Evolutionary conservation across 2,329 filamentous ascomycete species (phyloP), one percentile per base, ranked within the genome.

Genomic region (Metarhizium humberi): DNA sequence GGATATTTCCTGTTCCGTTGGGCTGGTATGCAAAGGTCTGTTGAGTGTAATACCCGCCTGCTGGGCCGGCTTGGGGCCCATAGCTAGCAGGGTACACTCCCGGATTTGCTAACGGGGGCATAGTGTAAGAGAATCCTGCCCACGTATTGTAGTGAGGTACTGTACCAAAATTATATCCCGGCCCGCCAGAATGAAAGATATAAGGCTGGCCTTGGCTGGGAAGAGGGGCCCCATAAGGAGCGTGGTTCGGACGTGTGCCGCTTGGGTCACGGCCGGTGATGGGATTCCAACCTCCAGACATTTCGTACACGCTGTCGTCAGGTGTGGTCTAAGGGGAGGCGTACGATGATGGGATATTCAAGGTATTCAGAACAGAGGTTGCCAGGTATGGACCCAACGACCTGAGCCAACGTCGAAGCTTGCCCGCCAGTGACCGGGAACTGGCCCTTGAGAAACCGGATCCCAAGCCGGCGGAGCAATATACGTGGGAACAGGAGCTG

Each of bases 241-340:
- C 63, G 54, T 64, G 64, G 14, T 63, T 60, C 4, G 72, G 72
- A 1, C 66, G 67, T 40, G 56, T 51, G 20, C 65, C 66, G 11
- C 63, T 60, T n/a, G 63, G 55, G 57, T 76, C 73, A 16, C 71
- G 71, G 20, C 73, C 67, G 38, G 67, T 66, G 14, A 70, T 56
- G 4, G 72, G 72, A 56, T 75, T 75, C 70, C 71, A 73, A 42
- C 71, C 71, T 45, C 67, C 66, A 51, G 70, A 66, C 70, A 73
- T 73, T 58, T 30, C n/a, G 11, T n/a, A 40, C 40, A 25, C 25
- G 36, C 7, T 47, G 32, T 34, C 30, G 40, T 16, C 14, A 20
- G 40, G 16, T 42, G n/a, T 40, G 32, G 29, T 16, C 42, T 56
- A 40, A 7, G 0, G 49, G 6, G 38, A 20, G n/a, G 30, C 20